These are phyloP conservation scores for Umbelopsis isabellina DNA, from an alignment of 192 early-diverging fungal genomes.

Conservation along the genomic window DNA sequence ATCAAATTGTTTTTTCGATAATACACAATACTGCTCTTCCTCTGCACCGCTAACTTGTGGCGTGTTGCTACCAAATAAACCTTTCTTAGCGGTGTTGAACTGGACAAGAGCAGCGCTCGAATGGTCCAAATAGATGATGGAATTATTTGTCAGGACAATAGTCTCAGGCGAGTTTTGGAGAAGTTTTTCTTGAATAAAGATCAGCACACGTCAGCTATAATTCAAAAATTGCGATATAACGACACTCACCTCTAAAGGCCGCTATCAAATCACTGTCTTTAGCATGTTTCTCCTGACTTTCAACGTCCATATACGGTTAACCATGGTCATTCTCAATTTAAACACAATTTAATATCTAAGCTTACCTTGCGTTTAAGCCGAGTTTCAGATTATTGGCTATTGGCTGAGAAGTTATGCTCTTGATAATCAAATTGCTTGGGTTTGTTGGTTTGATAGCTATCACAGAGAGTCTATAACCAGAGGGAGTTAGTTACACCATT, in stretches of 20 bases:
- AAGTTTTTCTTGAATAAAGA: neutral
- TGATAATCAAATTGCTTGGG: conserved; percentile 5
- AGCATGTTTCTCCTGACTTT: conserved; percentile 26
- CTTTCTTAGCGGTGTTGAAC: conserved; percentile 2
- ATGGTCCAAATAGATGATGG: neutral
- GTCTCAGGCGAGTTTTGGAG: neutral
- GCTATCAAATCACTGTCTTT: conserved; percentile 16
- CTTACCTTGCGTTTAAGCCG: conserved; percentile 31
- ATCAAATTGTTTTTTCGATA: conserved; percentile 20
- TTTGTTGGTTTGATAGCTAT: neutral
- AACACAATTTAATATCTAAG: too few relatives aligned
- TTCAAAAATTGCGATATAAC: neutral
- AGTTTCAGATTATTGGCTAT: conserved; percentile 25
- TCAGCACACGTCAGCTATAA: neutral
- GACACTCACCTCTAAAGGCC: conserved; percentile 22
- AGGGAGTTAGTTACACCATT: neutral
- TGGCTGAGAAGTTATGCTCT: conserved; percentile 4
- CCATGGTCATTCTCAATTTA: too few relatives aligned
- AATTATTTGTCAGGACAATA: conserved; percentile 11
- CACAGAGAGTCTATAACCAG: conserved; percentile 25
- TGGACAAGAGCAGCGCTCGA: neutral
- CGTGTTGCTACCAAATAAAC: neutral
- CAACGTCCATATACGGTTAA: neutral
- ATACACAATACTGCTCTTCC: conserved; percentile 13
- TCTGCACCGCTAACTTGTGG: neutral